These are phyloP conservation scores for Trichocladium uniseriatum DNA, from an alignment of 495 filamentous ascomycete genomes.

Conservation along the genomic window DNA sequence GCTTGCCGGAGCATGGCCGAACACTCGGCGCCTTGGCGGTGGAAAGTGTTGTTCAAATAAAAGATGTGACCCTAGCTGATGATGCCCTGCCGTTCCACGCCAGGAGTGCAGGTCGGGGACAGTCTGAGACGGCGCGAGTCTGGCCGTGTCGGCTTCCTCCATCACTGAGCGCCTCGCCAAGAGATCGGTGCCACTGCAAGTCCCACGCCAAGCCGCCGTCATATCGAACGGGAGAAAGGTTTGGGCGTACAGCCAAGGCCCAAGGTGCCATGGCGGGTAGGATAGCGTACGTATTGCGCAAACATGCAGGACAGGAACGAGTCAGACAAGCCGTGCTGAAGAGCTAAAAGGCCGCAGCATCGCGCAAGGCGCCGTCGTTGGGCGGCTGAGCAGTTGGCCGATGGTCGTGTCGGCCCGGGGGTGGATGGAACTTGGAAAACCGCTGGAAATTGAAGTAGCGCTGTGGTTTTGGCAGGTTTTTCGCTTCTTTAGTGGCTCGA, in stretches of 20 bases:
- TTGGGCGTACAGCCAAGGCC: slow-evolving; percentile 9
- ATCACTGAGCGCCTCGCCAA: slow-evolving; percentile 7
- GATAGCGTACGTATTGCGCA: slow-evolving; percentile 5
- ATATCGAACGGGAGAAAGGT: neutral
- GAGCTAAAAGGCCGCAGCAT: neutral
- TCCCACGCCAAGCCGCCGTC: neutral
- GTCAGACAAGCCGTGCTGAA: neutral
- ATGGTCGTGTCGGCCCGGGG: too few species aligned
- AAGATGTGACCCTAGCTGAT: too few species aligned
- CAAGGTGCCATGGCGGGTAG: neutral
- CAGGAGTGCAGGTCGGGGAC: slow-evolving; percentile 3
- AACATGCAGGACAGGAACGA: neutral
- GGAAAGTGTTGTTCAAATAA: too few species aligned
- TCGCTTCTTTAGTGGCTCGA: neutral
- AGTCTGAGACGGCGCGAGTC: neutral
- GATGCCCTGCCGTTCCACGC: neutral
- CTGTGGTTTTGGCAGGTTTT: too few species aligned
- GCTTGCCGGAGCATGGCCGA: too few species aligned
- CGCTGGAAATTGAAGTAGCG: too few species aligned
- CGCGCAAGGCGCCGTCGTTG: neutral
- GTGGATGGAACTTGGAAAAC: too few species aligned
- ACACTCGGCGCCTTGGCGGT: too few species aligned
- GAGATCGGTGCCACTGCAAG: slow-evolving; percentile 1
- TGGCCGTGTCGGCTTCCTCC: neutral
- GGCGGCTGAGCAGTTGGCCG: too few species aligned